These are phyloP conservation scores for Crucibulum parvulum DNA, from an alignment of 1,284 basidiomycete genomes.

Conservation along the genomic window DNA sequence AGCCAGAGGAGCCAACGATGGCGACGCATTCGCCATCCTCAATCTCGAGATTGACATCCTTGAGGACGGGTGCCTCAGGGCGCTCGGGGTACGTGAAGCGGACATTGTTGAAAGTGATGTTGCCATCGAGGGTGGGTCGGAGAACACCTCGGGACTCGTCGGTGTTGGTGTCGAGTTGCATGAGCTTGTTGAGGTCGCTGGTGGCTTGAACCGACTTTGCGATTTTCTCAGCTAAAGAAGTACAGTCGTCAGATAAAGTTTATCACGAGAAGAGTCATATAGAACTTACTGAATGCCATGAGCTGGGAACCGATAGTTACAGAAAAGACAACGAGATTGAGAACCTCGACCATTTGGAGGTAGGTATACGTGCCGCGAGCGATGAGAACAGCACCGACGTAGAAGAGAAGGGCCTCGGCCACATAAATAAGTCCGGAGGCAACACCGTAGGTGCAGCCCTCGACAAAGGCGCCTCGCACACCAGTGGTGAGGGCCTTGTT, in stretches of 20 bases:
- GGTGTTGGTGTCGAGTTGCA: slow-evolving; percentile 64
- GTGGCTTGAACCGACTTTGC: slow-evolving; percentile 85
- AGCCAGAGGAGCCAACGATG: slow-evolving; percentile 88
- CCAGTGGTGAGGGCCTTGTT: slow-evolving; percentile 73
- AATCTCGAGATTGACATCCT: slow-evolving; percentile 70
- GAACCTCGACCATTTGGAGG: slow-evolving; percentile 86
- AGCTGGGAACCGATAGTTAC: slow-evolving; percentile 92
- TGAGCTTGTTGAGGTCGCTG: slow-evolving; percentile 75
- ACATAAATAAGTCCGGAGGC: slow-evolving; percentile 87
- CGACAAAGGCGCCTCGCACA: slow-evolving; percentile 79
- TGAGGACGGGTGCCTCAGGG: slow-evolving; percentile 76
- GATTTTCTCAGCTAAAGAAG: slow-evolving; percentile 72
- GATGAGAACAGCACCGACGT: slow-evolving; percentile 81
- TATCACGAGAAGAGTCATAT: slow-evolving; percentile 2
- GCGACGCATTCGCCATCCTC: slow-evolving; percentile 83
- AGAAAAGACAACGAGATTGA: slow-evolving; percentile 93
- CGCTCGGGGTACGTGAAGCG: slow-evolving; percentile 85
- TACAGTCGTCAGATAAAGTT: slow-evolving; percentile 10
- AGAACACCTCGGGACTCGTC: slow-evolving; percentile 74
- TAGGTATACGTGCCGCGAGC: slow-evolving; percentile 85
- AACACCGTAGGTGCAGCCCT: slow-evolving; percentile 86
- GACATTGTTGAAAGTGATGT: slow-evolving; percentile 75
- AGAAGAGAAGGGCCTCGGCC: slow-evolving; percentile 90
- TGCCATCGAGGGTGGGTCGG: slow-evolving; percentile 66
- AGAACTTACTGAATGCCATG: slow-evolving; percentile 83